Base-by-base conservation (phyloP, 1,284 basidiomycete species). In the Pseudozyma flocculosa region DNA sequence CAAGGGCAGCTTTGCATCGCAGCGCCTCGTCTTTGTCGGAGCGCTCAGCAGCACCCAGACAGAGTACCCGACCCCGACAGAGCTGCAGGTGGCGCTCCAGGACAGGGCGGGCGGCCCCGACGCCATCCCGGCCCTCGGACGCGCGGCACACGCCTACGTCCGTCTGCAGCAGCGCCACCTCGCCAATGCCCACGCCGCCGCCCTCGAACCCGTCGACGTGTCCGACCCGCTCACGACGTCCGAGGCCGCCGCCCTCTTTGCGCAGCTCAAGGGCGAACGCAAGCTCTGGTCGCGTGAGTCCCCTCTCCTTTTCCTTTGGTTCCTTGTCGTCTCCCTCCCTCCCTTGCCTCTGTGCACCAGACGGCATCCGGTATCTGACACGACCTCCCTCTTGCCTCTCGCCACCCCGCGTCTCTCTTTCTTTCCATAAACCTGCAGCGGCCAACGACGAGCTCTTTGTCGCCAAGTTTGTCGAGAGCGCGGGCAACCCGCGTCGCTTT, bases 361-460 rank as follows among this genome's bases (percentile, higher is more conserved):
- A n/a, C n/a, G n/a, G n/a, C n/a, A n/a, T n/a, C n/a, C n/a, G n/a
- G n/a, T n/a, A n/a, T n/a, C n/a, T n/a, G n/a, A n/a, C n/a, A n/a
- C n/a, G n/a, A n/a, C n/a, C n/a, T n/a, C n/a, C n/a, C n/a, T n/a
- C n/a, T n/a, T n/a, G n/a, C n/a, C n/a, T n/a, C n/a, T n/a, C n/a
- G n/a, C n/a, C n/a, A n/a, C n/a, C n/a, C n/a, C n/a, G n/a, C n/a
- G n/a, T n/a, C n/a, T n/a, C n/a, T n/a, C n/a, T n/a, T n/a, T n/a
- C n/a, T n/a, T n/a, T n/a, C n/a, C n/a, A n/a, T n/a, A n/a, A n/a
- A n/a, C n/a, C 11, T n/a, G 8, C 48, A 42, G 52, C 55, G 5
- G 54, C 60, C 22, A 73, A 73, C 50, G 73, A 76, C 48, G 73
- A 76, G 43, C 42, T 62, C 15, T 73, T 73, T 26, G 30, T 73